phyloP scores from a whole-genome alignment of 2,329 filamentous ascomycete genomes.

The Dactylellina leptospora region DNA sequence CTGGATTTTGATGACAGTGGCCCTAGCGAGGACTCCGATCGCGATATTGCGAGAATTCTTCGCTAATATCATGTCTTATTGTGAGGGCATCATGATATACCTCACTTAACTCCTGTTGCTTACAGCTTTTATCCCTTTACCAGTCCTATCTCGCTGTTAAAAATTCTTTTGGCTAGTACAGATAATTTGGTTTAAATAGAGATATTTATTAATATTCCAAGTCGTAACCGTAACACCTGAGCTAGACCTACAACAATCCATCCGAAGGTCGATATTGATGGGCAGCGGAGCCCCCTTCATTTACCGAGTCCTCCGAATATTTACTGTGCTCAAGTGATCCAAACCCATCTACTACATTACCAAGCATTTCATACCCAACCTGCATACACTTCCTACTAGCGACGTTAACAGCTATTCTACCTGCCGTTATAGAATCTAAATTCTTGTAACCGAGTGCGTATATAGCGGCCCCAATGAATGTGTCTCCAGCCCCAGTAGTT shows the following conservation, averaged over 20 bases:
- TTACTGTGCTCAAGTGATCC: constrained; percentile 19
- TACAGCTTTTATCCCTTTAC: too few species aligned
- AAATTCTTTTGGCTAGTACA: too few species aligned
- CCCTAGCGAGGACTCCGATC: too few species aligned
- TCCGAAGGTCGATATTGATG: constrained; percentile 23
- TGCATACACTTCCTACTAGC: constrained; percentile 54
- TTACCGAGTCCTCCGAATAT: not conserved
- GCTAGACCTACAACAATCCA: constrained; percentile 29
- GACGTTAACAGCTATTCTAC: constrained; percentile 52
- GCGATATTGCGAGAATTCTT: too few species aligned
- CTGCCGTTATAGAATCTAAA: constrained; percentile 35
- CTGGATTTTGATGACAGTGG: too few species aligned
- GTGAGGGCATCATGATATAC: too few species aligned
- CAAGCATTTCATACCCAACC: constrained; percentile 50
- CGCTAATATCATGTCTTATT: too few species aligned
- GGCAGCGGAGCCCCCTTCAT: not conserved
- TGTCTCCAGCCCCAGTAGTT: constrained; percentile 55
- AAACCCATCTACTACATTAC: constrained; percentile 30
- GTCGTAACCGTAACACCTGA: too few species aligned
- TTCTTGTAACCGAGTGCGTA: constrained; percentile 46
- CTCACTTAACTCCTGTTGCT: too few species aligned
- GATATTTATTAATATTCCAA: too few species aligned
- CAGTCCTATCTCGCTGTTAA: too few species aligned
- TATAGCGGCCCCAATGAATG: constrained; percentile 54
- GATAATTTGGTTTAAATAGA: too few species aligned